Conservation (phyloP, 805 yeast species). For the Candida michaelii region DNA sequence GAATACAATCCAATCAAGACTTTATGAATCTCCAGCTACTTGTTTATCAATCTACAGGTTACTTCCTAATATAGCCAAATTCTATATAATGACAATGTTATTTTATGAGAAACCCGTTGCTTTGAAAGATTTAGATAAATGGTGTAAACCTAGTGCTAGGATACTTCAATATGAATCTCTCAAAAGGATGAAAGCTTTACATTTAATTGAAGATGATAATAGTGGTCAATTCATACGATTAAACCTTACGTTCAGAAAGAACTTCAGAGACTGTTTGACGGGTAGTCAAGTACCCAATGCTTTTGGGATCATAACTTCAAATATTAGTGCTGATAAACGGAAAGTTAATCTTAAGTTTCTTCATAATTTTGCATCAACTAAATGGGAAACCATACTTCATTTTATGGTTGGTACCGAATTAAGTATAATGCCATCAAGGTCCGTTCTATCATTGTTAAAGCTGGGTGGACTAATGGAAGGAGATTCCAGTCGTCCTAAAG, state of each 20-base stretch:
- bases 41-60: slow-evolving; percentile 90
- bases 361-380: slow-evolving; percentile 76
- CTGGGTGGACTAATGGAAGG: slow-evolving; percentile 90
- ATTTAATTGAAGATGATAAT: slow-evolving; percentile 64
- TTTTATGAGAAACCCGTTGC: slow-evolving; percentile 76
- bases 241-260: slow-evolving; percentile 71
- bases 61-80: slow-evolving; percentile 85
- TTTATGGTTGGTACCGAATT: slow-evolving; percentile 95
- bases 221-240: slow-evolving; percentile 50
- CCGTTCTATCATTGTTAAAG: slow-evolving; percentile 71
- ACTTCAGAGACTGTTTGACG: slow-evolving; percentile 79
- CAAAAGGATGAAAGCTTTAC: slow-evolving; percentile 71
- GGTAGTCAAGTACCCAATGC: slow-evolving; percentile 69
- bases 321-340: slow-evolving; percentile 47
- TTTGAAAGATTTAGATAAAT: slow-evolving; percentile 64
- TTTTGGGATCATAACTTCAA: slow-evolving; percentile 69
- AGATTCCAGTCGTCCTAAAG: slow-evolving; percentile 26
- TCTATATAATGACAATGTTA: slow-evolving; percentile 82
- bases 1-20: slow-evolving; percentile 74
- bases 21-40: slow-evolving; percentile 85
- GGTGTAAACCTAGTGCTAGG: slow-evolving; percentile 66
- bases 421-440: slow-evolving; percentile 68
- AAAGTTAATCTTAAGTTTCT: slow-evolving; percentile 63
- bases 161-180: slow-evolving; percentile 72
- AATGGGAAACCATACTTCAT: slow-evolving; percentile 95